These are phyloP conservation scores for Ilyonectria destructans DNA, from an alignment of 2,329 filamentous ascomycete genomes.

Conservation along the genomic window DNA sequence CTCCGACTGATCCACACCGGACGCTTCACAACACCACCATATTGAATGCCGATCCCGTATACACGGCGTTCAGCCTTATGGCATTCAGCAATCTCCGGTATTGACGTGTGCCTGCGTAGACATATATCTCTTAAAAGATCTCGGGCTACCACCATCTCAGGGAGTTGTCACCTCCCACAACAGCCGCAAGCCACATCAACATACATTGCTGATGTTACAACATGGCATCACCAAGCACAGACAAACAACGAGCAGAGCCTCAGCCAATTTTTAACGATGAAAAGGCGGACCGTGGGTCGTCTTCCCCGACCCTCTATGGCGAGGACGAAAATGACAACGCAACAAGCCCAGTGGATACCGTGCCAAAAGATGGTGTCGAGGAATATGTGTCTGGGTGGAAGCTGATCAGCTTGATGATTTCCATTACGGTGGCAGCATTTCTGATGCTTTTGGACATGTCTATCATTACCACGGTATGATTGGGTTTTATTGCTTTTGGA, in stretches of 20 bases:
- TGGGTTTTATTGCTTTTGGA: neutral
- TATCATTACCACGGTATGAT: conserved; percentile 66
- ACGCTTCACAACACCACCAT: neutral
- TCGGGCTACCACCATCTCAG: conserved; percentile 22
- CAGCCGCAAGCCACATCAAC: neutral
- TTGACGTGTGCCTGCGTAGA: conserved; percentile 16
- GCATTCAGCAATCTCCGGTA: conserved; percentile 22
- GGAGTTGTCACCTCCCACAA: neutral
- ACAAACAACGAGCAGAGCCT: conserved; percentile 12
- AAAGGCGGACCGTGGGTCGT: conserved; percentile 24
- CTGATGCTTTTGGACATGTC: conserved; percentile 68
- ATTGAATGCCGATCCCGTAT: conserved; percentile 17
- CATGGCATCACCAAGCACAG: conserved; percentile 19
- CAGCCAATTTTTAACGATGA: conserved; percentile 13
- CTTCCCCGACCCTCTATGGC: conserved; percentile 41
- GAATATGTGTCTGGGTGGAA: conserved; percentile 50
- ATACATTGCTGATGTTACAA: neutral
- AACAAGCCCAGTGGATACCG: conserved; percentile 24
- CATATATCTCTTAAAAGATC: conserved; percentile 27
- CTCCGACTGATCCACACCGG: conserved; percentile 13
- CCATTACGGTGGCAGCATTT: conserved; percentile 62
- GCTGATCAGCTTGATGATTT: conserved; percentile 54
- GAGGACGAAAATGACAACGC: conserved; percentile 24
- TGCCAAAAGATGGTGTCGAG: conserved; percentile 30
- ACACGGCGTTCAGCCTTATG: conserved; percentile 28